Conservation (phyloP, 768 basidiomycete species). For the Suillus brevipes region DNA sequence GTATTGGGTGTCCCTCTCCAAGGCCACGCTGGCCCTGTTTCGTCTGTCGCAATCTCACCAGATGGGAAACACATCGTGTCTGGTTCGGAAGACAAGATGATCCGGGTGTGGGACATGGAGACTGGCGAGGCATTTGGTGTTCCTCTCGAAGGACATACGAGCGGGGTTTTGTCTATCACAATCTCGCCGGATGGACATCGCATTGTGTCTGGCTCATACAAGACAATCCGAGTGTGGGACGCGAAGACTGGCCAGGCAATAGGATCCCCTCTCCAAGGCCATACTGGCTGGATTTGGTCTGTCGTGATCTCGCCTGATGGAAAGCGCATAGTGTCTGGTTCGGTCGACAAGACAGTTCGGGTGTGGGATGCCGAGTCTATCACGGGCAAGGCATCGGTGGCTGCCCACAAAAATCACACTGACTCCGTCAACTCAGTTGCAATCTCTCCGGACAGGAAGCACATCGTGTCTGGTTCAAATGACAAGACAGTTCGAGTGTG, state of each 20-base stretch:
- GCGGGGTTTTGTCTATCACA: slow-evolving; percentile 11
- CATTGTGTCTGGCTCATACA: neutral
- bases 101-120: slow-evolving; percentile 7
- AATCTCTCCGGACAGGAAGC: neutral
- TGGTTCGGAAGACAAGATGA: neutral
- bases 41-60: neutral
- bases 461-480: neutral
- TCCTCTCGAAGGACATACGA: slow-evolving; percentile 2
- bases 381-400: neutral
- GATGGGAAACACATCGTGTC: slow-evolving; percentile 6
- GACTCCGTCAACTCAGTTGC: neutral
- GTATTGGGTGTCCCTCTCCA: neutral
- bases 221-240: neutral
- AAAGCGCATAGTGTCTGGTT: neutral
- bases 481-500: neutral
- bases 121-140: neutral
- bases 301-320: neutral
- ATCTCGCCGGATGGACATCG: slow-evolving; percentile 5
- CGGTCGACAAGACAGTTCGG: neutral
- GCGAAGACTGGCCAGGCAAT: neutral
- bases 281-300: fast-evolving
- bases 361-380: neutral
- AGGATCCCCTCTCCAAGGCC: neutral
- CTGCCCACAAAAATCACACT: neutral
- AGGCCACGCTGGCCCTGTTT: neutral